Percentiles rank a stretch among this genome's conserved stretches.
Conservation (phyloP, 2,329 filamentous ascomycete genomes). For the Ceratocystis ficicola region DNA sequence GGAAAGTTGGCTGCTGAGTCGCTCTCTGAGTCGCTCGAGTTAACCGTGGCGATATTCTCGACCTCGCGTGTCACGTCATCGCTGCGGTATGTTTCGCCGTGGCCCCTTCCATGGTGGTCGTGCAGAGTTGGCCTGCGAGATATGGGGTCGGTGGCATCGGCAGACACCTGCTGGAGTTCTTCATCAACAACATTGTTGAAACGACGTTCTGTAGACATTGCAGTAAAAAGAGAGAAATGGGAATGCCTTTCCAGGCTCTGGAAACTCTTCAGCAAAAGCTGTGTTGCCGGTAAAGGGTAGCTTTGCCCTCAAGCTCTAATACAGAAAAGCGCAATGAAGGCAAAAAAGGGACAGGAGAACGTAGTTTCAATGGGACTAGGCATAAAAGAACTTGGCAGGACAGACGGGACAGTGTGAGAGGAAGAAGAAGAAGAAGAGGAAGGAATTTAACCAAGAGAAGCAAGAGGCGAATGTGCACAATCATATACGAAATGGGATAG, state of each 20-base stretch:
- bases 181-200: conserved; percentile 25
- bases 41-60: conserved; percentile 32
- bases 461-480: conserved; percentile 1
- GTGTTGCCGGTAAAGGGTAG: too few species aligned
- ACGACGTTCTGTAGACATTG: neutral
- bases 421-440: neutral
- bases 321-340: too few species aligned
- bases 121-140: conserved; percentile 25
- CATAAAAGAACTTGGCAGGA: neutral
- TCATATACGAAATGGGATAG: neutral
- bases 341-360: too few species aligned
- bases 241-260: neutral
- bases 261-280: neutral
- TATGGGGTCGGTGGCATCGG: conserved; percentile 26
- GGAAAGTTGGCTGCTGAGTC: conserved; percentile 30
- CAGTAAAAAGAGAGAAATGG: neutral
- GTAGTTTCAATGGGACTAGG: neutral
- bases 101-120: conserved; percentile 30
- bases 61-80: conserved; percentile 6
- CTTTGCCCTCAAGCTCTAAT: too few species aligned
- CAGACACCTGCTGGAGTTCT: conserved; percentile 11
- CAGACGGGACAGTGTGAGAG: neutral
- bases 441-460: neutral
- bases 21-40: conserved; percentile 33
- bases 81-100: conserved; percentile 41